Evolutionary conservation across 768 basidiomycete species (phyloP), one percentile per base, ranked within the genome.

Genomic region (Podaxis sp.): DNA sequence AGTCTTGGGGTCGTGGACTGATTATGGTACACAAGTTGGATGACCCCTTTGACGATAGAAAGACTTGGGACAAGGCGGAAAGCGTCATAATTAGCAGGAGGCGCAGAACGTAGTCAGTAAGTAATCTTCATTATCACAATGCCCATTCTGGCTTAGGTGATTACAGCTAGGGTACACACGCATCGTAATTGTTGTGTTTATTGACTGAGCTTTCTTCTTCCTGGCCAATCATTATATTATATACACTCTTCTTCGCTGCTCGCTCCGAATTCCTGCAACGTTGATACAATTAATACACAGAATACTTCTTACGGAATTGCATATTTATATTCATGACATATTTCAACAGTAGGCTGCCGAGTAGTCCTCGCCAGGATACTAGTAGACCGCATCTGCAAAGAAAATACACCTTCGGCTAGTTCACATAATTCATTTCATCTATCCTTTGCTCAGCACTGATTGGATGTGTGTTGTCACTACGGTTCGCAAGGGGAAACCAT

Each of bases 41-140:
- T 10, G 59, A 55, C 48, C 16, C 44, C 32, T 54, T 47, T 36
- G 44, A 44, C 2, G 59, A 55, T 47, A 44, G 52, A 38, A 37
- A 53, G 14, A 18, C 52, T 21, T 61, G 59, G 59, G 52, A 44
- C 23, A 50, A 36, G 25, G 59, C 44, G 25, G 59, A 61, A 35
- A 44, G 27, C 9, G 23, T 37, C 16, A 18, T 61, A 16, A 48
- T 27, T 27, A 37, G 11, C 7, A 52, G 59, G 48, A 48, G 16
- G 9, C 47, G 35, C 42, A 37, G 21, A 18, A 25, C 25, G 11
- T 21, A 11, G 11, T 14, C 47, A 27, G 47, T 48, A 48, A 4
- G 47, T 27, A 9, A 11, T 25, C 5, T 25, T 21, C 23, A 21
- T 13, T 32, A 32, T 32, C 42, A n/a, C 6, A 44, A 44, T 18